Evolutionary conservation across 768 basidiomycete species (phyloP), one percentile per base, ranked within the genome.

Genomic region (Collybiopsis luxurians): DNA sequence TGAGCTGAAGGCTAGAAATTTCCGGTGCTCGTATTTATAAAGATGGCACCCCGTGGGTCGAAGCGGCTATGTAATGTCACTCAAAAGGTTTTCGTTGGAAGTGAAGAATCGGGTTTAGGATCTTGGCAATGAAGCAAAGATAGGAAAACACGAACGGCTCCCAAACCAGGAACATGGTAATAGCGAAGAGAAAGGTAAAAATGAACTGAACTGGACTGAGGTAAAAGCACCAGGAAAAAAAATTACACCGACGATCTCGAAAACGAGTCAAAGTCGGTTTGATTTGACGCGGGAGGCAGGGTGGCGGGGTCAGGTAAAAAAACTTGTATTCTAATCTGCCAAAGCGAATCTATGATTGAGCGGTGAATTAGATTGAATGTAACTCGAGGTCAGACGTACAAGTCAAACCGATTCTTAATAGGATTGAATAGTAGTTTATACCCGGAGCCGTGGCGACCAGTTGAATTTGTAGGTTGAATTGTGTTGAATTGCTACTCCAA

Each of bases 11-110:
- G n/a, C 24, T n/a, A 12, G 24, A 34, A 3, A 26, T 24, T 12
- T 34, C 38, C 50, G 36, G 50, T 51, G 23, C 50, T 38, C 26
- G 50, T 51, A 51, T 51, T 51, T 51, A 51, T 51, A 51, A 51
- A 51, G 50, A 23, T 7, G n/a, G 15, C 23, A 31, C 50, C 50
- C 50, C 50, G 50, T 51, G 50, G 50, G 36, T 51, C 17, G 50
- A 51, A 19, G 46, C 46, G 27, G 46, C 24, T 48, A 48, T 48
- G 46, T 48, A 48, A 51, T 51, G 21, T 23, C 49, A 34, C 21
- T 49, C 27, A 34, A 34, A 34, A 34, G 31, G 23, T 3, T 38
- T 51, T 39, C 36, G 50, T 51, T 24, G 50, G 24, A 40, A 34
- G 31, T 34, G 31, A 51, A 26, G 19, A 24, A 51, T 51, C 50